Evolutionary conservation across 768 basidiomycete species (phyloP).

Genomic region (Naematelia encephala): DNA sequence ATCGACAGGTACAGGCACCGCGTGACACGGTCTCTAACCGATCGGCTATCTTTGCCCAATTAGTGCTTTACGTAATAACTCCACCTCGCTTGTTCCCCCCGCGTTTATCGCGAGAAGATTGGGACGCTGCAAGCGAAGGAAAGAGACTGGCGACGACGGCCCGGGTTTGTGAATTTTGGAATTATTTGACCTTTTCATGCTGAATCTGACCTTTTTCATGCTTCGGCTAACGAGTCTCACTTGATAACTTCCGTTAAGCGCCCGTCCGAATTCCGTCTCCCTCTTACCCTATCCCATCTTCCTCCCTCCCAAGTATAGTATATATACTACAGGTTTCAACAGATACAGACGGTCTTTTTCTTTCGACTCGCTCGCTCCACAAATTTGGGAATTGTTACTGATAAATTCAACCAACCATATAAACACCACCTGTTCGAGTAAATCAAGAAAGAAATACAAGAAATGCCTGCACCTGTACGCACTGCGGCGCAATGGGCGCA

Average conservation of each 20-base stretch:
- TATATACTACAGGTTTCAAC: slow-evolving; percentile 1
- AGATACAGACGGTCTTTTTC: not conserved
- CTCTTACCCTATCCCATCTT: not conserved
- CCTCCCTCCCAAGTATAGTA: too few species aligned
- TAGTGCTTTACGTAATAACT: too few species aligned
- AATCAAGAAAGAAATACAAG: not conserved
- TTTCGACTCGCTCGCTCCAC: not conserved
- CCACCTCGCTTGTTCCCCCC: too few species aligned
- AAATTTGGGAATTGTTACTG: too few species aligned
- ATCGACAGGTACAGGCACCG: too few species aligned
- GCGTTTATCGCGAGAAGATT: too few species aligned
- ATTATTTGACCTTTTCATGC: not conserved
- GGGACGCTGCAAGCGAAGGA: not conserved
- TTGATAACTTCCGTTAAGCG: too few species aligned
- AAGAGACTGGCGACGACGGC: not conserved
- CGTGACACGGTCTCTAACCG: too few species aligned
- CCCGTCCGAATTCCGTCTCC: too few species aligned
- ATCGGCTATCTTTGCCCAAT: too few species aligned
- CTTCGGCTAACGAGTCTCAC: not conserved
- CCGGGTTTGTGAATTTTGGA: too few species aligned
- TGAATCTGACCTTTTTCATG: not conserved
- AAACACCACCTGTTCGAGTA: not conserved
- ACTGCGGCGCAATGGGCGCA: slow-evolving; percentile 47
- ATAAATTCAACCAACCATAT: not conserved
- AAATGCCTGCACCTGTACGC: slow-evolving; percentile 26